Conservation (phyloP, 2,329 filamentous ascomycete species). For the Coniella vitis region DNA sequence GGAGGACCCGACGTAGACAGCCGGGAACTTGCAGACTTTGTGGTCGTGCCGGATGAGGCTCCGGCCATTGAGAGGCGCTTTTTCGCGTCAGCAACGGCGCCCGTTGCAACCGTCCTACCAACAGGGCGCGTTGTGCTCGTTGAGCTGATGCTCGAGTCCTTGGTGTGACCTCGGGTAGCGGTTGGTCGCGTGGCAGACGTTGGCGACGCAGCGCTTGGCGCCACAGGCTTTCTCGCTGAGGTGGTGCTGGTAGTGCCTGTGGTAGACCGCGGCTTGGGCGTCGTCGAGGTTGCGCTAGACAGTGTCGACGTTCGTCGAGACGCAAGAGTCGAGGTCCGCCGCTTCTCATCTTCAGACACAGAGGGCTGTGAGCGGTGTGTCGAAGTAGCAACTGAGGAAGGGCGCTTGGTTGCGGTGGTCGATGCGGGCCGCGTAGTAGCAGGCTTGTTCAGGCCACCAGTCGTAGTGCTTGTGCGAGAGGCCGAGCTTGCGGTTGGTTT, state of each 20-base stretch:
- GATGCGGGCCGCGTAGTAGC: slow-evolving; percentile 24
- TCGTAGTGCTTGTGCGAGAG: slow-evolving; percentile 21
- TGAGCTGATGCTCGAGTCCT: slow-evolving; percentile 17
- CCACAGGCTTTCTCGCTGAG: slow-evolving; percentile 29
- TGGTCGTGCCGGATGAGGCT: slow-evolving; percentile 28
- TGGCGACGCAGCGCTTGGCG: slow-evolving; percentile 29
- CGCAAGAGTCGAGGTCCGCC: slow-evolving; percentile 21
- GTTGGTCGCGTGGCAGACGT: slow-evolving; percentile 23
- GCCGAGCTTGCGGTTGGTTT: slow-evolving; percentile 26
- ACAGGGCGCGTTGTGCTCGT: slow-evolving; percentile 23
- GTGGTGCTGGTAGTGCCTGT: slow-evolving; percentile 25
- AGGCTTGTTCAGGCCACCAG: slow-evolving; percentile 24
- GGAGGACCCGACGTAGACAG: slow-evolving; percentile 25
- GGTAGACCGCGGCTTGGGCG: slow-evolving; percentile 18
- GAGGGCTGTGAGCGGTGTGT: slow-evolving; percentile 28
- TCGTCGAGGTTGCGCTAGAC: slow-evolving; percentile 20
- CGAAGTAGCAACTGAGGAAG: slow-evolving; percentile 23
- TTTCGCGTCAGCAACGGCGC: slow-evolving; percentile 41
- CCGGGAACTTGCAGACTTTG: slow-evolving; percentile 35
- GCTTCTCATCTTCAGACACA: slow-evolving; percentile 32
- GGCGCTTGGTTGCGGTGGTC: slow-evolving; percentile 24
- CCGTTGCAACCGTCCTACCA: slow-evolving; percentile 28
- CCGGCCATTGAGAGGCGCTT: slow-evolving; percentile 46
- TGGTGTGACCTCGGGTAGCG: slow-evolving; percentile 27
- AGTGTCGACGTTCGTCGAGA: slow-evolving; percentile 28